Base-by-base conservation (phyloP, 495 filamentous ascomycete species). In the Ramalina peruviana region DNA sequence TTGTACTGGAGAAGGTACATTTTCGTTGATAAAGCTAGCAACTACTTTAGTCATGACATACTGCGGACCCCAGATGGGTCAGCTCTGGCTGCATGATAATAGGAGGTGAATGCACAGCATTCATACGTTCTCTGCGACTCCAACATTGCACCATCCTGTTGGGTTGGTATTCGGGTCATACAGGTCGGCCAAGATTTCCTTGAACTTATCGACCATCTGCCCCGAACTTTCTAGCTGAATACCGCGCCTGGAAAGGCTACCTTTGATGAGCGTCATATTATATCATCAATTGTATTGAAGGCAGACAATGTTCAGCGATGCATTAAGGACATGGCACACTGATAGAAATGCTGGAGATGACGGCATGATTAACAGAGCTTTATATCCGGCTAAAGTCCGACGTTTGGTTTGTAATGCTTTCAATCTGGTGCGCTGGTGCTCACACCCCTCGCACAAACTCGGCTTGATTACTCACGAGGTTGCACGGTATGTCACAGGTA, bases 91-190 rank as follows among this genome's bases (percentile, higher is more conserved):
- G 15, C 2, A 12, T 41, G 9, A 1, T 20, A 41, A n/a, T 9
- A 10, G 4, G 17, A 48, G 1, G 5, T 17, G 26, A 15, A 11
- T 11, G 13, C 1, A 36, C 15, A 9, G 10, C 15, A 16, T 17
- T 6, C 15, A 45, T 40, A 57, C 51, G 42, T 57, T 57, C 36
- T 57, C 54, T 21, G 51, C 39, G 12, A 42, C 30, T n/a, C 54
- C 54, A 36, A 57, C 17, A 19, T 50, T 57, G 39, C 53, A 33
- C 17, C 53, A 36, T 1, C 54, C 54, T 21, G 40, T 37, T 23
- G 54, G 51, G 40, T 57, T 57, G 2, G 33, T 39, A 3, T 55
- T 36, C 3, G 53, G 48, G 19, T 55, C 41, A 25, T 50, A 55
- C 3, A 37, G 48, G 25, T 55, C 23, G 13, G 16, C 49, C 19